Percentiles rank a stretch among this genome's conserved stretches.
These are phyloP conservation scores for Coniferiporia sulphurascens DNA, from an alignment of 1,284 basidiomycete genomes.

Conservation along the genomic window DNA sequence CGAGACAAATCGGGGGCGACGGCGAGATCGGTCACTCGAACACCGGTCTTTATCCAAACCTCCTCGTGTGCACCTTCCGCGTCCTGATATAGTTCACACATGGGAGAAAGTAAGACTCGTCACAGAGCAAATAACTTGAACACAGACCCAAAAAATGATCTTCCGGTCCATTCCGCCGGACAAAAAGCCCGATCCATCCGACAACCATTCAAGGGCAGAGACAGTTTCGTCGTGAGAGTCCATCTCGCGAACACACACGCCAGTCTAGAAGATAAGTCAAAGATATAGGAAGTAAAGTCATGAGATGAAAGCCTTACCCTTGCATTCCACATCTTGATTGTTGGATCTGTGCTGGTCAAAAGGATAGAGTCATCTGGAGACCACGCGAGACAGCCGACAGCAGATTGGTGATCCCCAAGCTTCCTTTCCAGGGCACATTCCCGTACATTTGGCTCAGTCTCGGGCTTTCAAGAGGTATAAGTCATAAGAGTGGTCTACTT, in stretches of 20 bases:
- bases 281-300: neutral
- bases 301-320: slow-evolving; percentile 48
- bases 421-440: slow-evolving; percentile 58
- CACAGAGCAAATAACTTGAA: slow-evolving; percentile 9
- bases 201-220: slow-evolving; percentile 83
- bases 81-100: slow-evolving; percentile 42
- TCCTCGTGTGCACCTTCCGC: slow-evolving; percentile 66
- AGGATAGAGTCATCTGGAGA: slow-evolving; percentile 82
- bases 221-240: slow-evolving; percentile 80
- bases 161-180: slow-evolving; percentile 87
- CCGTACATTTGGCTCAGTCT: slow-evolving; percentile 44
- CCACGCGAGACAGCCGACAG: slow-evolving; percentile 84
- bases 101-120: slow-evolving; percentile 13
- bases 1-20: slow-evolving; percentile 83
- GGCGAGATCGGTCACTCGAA: slow-evolving; percentile 84
- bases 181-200: slow-evolving; percentile 85
- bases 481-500: neutral
- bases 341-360: slow-evolving; percentile 74
- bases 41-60: slow-evolving; percentile 69
- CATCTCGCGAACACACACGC: slow-evolving; percentile 58
- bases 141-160: slow-evolving; percentile 82
- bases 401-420: slow-evolving; percentile 70
- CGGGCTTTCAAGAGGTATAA: slow-evolving; percentile 33
- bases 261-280: slow-evolving; percentile 46
- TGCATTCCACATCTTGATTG: slow-evolving; percentile 84